phyloP scores from a whole-genome alignment of 2,329 filamentous ascomycete genomes.

The Pseudogymnoascus sp. region DNA sequence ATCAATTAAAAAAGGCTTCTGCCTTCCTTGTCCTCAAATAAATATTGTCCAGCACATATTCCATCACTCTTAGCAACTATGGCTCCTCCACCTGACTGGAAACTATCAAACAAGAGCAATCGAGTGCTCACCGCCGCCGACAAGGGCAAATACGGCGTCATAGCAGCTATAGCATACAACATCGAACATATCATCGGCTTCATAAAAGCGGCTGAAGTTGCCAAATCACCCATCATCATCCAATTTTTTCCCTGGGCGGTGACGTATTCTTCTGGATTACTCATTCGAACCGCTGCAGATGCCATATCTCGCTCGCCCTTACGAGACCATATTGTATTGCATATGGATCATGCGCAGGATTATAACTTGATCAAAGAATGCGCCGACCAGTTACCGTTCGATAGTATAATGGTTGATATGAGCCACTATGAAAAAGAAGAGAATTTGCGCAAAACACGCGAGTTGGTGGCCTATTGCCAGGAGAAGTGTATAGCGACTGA shows the following conservation, averaged over 20 bases:
- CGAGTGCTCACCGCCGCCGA: constrained; percentile 45
- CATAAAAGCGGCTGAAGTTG: constrained; percentile 57
- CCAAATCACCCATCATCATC: constrained; percentile 54
- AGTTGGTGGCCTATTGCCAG: constrained; percentile 55
- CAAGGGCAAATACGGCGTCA: constrained; percentile 44
- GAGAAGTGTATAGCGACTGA: constrained; percentile 56
- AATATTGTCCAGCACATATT: not conserved
- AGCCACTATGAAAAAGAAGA: constrained; percentile 59
- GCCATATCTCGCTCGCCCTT: constrained; percentile 10
- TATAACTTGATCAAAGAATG: constrained; percentile 47
- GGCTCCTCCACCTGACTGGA: constrained; percentile 9
- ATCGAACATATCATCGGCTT: constrained; percentile 59
- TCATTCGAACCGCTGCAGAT: constrained; percentile 41
- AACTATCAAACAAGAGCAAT: constrained; percentile 17
- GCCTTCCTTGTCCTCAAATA: not conserved
- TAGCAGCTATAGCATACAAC: constrained; percentile 50
- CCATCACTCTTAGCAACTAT: not conserved
- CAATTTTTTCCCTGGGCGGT: constrained; percentile 63
- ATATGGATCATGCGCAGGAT: constrained; percentile 57
- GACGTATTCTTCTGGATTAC: constrained; percentile 45
- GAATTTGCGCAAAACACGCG: constrained; percentile 54
- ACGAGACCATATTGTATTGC: constrained; percentile 30
- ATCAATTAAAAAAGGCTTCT: not conserved
- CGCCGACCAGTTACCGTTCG: constrained; percentile 47
- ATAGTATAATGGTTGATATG: constrained; percentile 70